Conservation (phyloP, 306 rosid species). For the Prunus dulcis region DNA sequence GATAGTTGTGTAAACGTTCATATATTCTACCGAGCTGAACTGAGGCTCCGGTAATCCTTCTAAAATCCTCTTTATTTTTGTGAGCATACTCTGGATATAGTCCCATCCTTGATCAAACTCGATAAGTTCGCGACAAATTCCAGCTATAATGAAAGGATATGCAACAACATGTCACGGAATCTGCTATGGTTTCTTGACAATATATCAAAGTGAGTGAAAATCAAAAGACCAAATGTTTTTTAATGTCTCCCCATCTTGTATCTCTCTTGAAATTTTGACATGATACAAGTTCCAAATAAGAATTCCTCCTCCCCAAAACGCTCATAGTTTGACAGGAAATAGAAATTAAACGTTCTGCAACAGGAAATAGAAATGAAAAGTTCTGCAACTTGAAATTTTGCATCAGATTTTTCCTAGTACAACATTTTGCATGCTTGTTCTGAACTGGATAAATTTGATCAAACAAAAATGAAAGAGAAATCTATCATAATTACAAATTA, state of each 20-base stretch:
- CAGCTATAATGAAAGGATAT: background rate
- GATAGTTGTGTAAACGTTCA: conserved; percentile 30
- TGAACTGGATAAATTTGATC: background rate
- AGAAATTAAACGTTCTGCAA: background rate
- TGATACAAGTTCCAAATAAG: background rate
- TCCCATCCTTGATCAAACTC: conserved; percentile 22
- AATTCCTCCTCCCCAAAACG: too few relatives aligned
- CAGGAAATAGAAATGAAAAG: background rate
- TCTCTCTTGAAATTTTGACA: too few relatives aligned
- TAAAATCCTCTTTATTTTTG: conserved; percentile 11
- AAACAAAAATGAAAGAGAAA: background rate
- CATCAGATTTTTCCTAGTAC: background rate
- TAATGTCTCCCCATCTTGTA: background rate
- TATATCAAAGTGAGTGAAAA: background rate
- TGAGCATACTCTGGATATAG: background rate
- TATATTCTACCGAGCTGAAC: conserved; percentile 11
- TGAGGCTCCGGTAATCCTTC: conserved; percentile 18
- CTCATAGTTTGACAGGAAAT: too few relatives aligned
- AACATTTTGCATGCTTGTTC: background rate
- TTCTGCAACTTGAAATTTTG: background rate
- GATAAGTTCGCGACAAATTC: background rate
- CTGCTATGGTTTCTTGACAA: background rate
- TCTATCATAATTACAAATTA: background rate
- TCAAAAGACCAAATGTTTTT: background rate
- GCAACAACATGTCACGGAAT: background rate